A percentile compares a stretch with the other conserved stretches of the same genome.
phyloP scores from a whole-genome alignment of 2,329 filamentous ascomycete genomes.

The Zymoseptoria tritici region DNA sequence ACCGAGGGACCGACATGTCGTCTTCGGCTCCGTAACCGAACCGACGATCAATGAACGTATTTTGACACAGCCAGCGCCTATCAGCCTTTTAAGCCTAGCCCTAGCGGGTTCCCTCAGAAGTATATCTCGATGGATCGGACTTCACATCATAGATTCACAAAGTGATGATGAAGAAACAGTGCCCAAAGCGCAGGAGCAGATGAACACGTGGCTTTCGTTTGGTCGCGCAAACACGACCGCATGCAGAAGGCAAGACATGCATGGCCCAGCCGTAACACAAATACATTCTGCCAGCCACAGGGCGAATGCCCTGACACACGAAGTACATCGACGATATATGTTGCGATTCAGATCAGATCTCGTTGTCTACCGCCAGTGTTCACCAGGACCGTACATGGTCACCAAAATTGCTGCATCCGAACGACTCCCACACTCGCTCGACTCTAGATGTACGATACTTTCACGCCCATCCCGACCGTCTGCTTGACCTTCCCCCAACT shows the following conservation, averaged over 20 bases:
- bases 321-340: background rate
- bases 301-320: background rate
- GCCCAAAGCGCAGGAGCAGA: no score
- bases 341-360: background rate
- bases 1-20: background rate
- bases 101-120: no score
- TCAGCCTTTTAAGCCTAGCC: no score
- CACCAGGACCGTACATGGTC: background rate
- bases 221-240: no score
- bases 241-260: background rate
- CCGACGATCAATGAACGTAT: background rate
- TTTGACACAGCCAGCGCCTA: no score
- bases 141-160: no score
- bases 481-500: slow-evolving; percentile 75
- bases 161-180: no score
- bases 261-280: background rate
- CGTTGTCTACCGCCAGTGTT: background rate
- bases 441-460: slow-evolving; percentile 82
- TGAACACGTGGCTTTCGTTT: no score
- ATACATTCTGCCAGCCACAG: background rate
- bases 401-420: background rate
- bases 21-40: background rate
- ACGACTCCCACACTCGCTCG: background rate
- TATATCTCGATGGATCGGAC: no score
- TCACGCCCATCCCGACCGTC: slow-evolving; percentile 92